Percentiles rank a stretch among this genome's conserved stretches.
These are phyloP conservation scores for Funneliformis geosporum DNA, from an alignment of 192 early-diverging fungal species.

Conservation along the genomic window DNA sequence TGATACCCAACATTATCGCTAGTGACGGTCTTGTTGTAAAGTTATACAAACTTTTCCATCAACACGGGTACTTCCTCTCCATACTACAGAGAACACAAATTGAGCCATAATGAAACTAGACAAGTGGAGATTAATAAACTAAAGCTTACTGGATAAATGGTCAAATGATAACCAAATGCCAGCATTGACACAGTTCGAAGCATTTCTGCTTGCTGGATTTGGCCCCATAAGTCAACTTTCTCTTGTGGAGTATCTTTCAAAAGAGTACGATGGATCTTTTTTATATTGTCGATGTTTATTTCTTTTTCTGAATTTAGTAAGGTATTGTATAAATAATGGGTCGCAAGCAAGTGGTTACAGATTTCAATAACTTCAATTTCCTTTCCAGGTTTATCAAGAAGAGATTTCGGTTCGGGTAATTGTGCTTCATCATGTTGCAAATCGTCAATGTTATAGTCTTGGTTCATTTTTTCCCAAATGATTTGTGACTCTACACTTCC, in stretches of 20 bases:
- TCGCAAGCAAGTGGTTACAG: constrained; percentile 24
- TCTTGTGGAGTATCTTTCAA: constrained; percentile 22
- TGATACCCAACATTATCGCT: not conserved
- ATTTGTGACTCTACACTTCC: constrained; percentile 9
- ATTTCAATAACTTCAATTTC: constrained; percentile 25
- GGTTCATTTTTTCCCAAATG: constrained; percentile 22
- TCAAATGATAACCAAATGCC: constrained; percentile 26
- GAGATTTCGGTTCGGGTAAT: constrained; percentile 2
- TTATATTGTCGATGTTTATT: constrained; percentile 24
- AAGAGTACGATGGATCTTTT: constrained; percentile 11
- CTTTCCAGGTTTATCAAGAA: constrained; percentile 30
- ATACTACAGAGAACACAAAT: constrained; percentile 18
- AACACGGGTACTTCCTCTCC: constrained; percentile 7
- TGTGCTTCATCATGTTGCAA: constrained; percentile 18
- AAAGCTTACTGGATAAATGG: constrained; percentile 24
- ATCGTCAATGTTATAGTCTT: constrained; percentile 17
- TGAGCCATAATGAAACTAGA: constrained; percentile 9
- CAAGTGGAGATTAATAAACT: not conserved
- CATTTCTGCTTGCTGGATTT: constrained; percentile 26
- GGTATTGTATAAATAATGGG: constrained; percentile 20
- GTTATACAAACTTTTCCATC: constrained; percentile 17
- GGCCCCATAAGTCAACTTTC: not conserved
- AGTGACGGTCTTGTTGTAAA: constrained; percentile 17
- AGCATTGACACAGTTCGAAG: constrained; percentile 28
- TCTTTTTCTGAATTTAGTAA: constrained; percentile 18